These are phyloP conservation scores for Scheffersomyces lignosus DNA, from an alignment of 805 yeast species.

Conservation along the genomic window DNA sequence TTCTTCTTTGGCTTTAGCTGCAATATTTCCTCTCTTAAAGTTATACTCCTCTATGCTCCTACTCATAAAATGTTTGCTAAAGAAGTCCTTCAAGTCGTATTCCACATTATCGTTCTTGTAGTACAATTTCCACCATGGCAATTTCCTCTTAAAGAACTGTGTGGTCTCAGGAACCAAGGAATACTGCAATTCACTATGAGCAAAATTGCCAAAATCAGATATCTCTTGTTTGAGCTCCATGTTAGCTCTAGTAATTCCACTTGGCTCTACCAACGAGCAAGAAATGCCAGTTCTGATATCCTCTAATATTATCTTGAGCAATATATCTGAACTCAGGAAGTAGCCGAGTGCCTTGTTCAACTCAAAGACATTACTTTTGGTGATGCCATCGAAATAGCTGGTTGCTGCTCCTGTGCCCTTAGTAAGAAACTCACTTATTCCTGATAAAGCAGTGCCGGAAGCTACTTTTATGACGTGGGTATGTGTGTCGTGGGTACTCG, in stretches of 20 bases:
- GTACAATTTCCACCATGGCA: constrained; percentile 45
- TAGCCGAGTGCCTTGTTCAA: constrained; percentile 29
- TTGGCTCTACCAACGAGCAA: constrained; percentile 12
- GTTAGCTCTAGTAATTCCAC: constrained; percentile 16
- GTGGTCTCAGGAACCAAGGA: constrained; percentile 32
- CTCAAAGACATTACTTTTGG: constrained; percentile 37
- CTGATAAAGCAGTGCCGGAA: constrained; percentile 23
- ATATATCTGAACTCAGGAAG: constrained; percentile 22
- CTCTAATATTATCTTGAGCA: constrained; percentile 20
- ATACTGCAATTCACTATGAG: constrained; percentile 38
- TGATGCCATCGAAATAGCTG: constrained; percentile 27
- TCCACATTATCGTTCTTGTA: constrained; percentile 43
- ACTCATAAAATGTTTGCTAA: constrained; percentile 34
- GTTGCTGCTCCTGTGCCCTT: constrained; percentile 33
- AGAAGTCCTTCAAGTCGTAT: constrained; percentile 41
- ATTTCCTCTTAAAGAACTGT: constrained; percentile 26
- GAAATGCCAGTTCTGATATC: constrained; percentile 14
- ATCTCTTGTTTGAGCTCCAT: constrained; percentile 23
- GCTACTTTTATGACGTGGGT: constrained; percentile 34
- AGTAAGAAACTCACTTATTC: constrained; percentile 28
- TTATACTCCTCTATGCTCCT: constrained; percentile 39
- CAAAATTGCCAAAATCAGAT: constrained; percentile 25
- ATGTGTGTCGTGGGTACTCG: constrained; percentile 8
- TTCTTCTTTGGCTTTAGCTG: constrained; percentile 27
- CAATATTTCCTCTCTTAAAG: constrained; percentile 37